Conservation (phyloP, 306 rosid genomes). For the Lathyrus oleraceus region DNA sequence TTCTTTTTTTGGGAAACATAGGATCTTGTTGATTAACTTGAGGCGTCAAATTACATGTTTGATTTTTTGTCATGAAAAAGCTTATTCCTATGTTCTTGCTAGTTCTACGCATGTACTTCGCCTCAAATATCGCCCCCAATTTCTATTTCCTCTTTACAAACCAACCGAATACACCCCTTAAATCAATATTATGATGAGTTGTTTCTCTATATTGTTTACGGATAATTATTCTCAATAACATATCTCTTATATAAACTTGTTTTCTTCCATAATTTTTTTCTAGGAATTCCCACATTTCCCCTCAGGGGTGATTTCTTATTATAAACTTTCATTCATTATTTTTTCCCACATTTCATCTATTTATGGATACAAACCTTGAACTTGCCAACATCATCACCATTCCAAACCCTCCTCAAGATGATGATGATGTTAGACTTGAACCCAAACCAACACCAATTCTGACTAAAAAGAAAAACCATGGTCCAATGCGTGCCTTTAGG, state of each 20-base stretch:
- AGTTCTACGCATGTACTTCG: background rate
- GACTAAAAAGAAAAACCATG: conserved; percentile 25
- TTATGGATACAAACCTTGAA: conserved; percentile 32
- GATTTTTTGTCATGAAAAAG: background rate
- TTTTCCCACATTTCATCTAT: background rate
- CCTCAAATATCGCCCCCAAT: background rate
- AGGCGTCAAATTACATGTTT: background rate
- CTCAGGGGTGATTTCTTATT: conserved; percentile 1
- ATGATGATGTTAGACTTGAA: background rate
- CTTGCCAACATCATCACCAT: background rate
- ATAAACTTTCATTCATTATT: background rate
- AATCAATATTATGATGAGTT: conserved; percentile 9
- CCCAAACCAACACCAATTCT: background rate
- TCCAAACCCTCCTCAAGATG: background rate
- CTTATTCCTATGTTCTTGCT: background rate
- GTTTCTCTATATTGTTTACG: conserved; percentile 3
- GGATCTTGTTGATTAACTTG: no score
- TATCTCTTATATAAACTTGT: background rate
- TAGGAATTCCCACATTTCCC: background rate
- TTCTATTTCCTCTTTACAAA: background rate
- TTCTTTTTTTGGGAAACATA: no score
- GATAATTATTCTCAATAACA: background rate
- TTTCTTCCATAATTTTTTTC: background rate
- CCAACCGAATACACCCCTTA: background rate
- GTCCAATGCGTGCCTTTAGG: conserved; percentile 38